Evolutionary conservation across 2,329 filamentous ascomycete species (phyloP), one percentile per base, ranked within the genome.

Genomic region (Penicillium thymicola): DNA sequence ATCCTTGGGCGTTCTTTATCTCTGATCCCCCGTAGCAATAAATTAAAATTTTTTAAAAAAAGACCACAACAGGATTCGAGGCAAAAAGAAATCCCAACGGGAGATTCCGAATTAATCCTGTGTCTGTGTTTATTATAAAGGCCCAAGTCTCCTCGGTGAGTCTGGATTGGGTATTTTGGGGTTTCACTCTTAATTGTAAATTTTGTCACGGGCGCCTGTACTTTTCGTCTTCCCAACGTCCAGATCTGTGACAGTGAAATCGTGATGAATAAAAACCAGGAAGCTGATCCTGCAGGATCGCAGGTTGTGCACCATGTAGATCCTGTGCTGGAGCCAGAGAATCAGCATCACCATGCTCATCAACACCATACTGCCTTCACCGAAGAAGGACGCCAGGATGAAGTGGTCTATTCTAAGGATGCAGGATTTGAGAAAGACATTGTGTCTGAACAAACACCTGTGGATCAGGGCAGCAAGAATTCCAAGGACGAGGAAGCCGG

Each of bases 321-420:
- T 57, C 70, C 75, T 37, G 70, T 70, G n/a, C 59, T 76, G 37
- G 67, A 76, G 48, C 64, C 70, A 14, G 66, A 67, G 36, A 68
- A 73, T 47, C 72, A 76, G 54, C 75, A 78, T 58, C 66, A 71
- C 42, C 74, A 77, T 63, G 61, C 63, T 18, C 73, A 77, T 60
- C 65, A 75, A 11, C 74, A 77, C 55, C 74, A 78, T 58, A 68
- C 67, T 28, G 54, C 65, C 49, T 64, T 71, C 59, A 73, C 73
- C 36, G 61, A 72, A 60, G 54, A 72, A 58, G 73, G 70, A 62
- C 61, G 69, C 18, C 57, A 70, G 18, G 77, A 80, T 58, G 76
- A 83, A 49, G 74, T 79, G 37, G 71, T 78, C 42, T 84, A 84
- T 65, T 75, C 79, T 36, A 75, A 74, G 48, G 76, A 74, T 44